phyloP scores from a whole-genome alignment of 768 basidiomycete species.

The Mycena vitilis region DNA sequence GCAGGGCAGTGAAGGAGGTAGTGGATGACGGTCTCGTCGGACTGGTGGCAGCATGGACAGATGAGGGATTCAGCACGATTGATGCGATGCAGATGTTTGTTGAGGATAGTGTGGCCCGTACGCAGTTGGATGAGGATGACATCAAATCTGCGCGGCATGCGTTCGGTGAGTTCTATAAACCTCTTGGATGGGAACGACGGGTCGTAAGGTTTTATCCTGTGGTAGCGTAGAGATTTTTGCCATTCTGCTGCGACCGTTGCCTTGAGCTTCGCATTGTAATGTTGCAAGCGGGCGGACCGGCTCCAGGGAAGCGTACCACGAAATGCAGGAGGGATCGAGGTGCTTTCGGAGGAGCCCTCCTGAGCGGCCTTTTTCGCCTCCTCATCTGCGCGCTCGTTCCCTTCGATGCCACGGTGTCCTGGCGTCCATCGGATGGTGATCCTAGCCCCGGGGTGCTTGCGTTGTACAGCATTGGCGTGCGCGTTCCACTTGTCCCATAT shows the following conservation, averaged over 20 bases:
- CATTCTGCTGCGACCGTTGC: not conserved
- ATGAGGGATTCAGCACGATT: constrained; percentile 30
- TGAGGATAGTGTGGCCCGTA: constrained; percentile 35
- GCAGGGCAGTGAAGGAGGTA: constrained; percentile 33
- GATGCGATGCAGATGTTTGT: constrained; percentile 38
- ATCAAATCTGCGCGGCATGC: constrained; percentile 1
- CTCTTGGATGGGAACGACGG: not conserved
- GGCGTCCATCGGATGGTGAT: constrained; percentile 31
- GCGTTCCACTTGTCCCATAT: not conserved
- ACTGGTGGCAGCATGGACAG: constrained; percentile 22
- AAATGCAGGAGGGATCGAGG: not conserved
- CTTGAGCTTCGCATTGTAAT: not conserved
- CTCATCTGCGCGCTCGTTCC: constrained; percentile 38
- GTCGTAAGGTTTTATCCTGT: not conserved
- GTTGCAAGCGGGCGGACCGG: not conserved
- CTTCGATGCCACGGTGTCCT: constrained; percentile 36
- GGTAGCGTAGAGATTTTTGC: not conserved
- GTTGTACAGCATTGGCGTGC: not conserved
- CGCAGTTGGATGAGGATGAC: constrained; percentile 35
- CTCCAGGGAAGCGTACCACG: not conserved
- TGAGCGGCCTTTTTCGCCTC: constrained; percentile 36
- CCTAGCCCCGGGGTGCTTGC: not conserved
- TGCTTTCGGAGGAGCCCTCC: not conserved
- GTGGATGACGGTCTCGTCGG: constrained; percentile 33
- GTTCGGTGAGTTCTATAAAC: not conserved